These are phyloP conservation scores for Ogataea sp. DNA, from an alignment of 805 yeast species.

Conservation along the genomic window DNA sequence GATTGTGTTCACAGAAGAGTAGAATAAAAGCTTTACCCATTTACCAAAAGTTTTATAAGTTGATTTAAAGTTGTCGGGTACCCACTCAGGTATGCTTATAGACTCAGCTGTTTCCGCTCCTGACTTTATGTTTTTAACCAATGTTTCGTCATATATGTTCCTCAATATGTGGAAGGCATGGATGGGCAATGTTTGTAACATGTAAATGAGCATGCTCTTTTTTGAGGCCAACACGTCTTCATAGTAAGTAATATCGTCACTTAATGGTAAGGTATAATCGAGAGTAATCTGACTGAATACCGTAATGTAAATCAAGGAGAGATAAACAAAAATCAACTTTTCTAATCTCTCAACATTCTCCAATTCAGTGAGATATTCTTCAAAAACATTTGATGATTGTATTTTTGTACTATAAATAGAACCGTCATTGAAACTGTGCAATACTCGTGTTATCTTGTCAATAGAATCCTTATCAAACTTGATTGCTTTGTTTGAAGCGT, in stretches of 20 bases:
- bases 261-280: slow-evolving; percentile 32
- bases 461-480: slow-evolving; percentile 5
- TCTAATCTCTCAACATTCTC: slow-evolving; percentile 4
- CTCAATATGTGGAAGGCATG: slow-evolving; percentile 10
- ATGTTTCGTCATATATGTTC: slow-evolving; percentile 18
- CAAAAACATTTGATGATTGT: neutral
- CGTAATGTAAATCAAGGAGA: slow-evolving; percentile 11
- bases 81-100: slow-evolving; percentile 13
- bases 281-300: slow-evolving; percentile 23
- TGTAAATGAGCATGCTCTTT: slow-evolving; percentile 25
- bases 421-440: slow-evolving; percentile 9
- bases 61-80: slow-evolving; percentile 9
- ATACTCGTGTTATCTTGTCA: slow-evolving; percentile 5
- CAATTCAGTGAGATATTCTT: neutral
- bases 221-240: slow-evolving; percentile 28
- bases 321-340: slow-evolving; percentile 12
- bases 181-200: slow-evolving; percentile 31
- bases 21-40: slow-evolving; percentile 9
- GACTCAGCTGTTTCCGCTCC: slow-evolving; percentile 12
- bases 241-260: slow-evolving; percentile 40
- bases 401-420: slow-evolving; percentile 5
- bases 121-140: slow-evolving; percentile 10
- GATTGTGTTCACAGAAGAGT: slow-evolving; percentile 9
- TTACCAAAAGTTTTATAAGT: slow-evolving; percentile 6
- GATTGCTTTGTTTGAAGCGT: neutral